These are phyloP conservation scores for Eucalyptus caleyi DNA, from an alignment of 345 rosid genomes.

Conservation along the genomic window DNA sequence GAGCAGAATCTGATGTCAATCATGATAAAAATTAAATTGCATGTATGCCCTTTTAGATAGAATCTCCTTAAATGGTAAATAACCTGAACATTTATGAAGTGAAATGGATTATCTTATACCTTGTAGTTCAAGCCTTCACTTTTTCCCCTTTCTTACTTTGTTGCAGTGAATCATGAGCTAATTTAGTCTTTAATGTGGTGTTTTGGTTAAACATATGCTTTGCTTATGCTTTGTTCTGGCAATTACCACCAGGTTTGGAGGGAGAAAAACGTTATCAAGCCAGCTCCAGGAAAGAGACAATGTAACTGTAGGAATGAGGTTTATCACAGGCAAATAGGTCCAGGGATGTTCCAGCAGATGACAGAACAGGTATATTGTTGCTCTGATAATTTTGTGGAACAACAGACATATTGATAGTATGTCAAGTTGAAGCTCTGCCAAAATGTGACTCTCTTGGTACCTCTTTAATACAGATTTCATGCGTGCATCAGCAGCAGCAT, in stretches of 20 bases:
- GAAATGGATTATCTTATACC: background rate
- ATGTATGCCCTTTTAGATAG: background rate
- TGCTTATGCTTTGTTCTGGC: background rate
- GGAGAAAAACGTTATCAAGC: slow-evolving; percentile 85
- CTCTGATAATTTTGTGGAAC: background rate
- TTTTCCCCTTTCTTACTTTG: background rate
- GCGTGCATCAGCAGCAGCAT: background rate
- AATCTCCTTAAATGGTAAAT: background rate
- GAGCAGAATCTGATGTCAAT: background rate
- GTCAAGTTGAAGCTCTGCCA: background rate
- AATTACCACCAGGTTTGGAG: slow-evolving; percentile 71
- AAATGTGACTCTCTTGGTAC: background rate
- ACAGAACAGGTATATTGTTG: slow-evolving; percentile 67
- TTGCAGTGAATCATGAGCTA: background rate
- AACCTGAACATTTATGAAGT: background rate
- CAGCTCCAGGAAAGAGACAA: slow-evolving; percentile 91
- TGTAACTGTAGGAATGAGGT: slow-evolving; percentile 99
- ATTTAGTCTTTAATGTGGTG: background rate
- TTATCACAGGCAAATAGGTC: slow-evolving; percentile 97
- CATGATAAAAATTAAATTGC: background rate
- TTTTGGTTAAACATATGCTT: background rate
- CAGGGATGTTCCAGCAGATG: slow-evolving; percentile 99
- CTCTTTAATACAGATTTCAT: background rate
- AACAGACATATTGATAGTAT: background rate
- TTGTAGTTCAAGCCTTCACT: background rate